Conservation (phyloP, 768 basidiomycete species). For the Xerocomellus intermedius region DNA sequence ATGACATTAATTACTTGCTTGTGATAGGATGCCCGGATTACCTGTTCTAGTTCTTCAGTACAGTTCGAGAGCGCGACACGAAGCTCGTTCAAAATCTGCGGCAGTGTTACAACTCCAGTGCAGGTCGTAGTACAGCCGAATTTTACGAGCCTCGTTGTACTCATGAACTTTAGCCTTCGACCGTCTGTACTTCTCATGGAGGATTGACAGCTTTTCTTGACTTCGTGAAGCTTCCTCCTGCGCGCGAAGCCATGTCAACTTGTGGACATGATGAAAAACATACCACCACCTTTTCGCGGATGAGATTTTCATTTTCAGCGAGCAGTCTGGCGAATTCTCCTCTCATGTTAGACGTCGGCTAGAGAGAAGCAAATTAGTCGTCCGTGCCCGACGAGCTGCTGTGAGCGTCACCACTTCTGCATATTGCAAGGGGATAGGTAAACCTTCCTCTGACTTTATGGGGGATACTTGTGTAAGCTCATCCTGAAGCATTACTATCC, state of each 20-base stretch:
- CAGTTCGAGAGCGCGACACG: slow-evolving; percentile 15
- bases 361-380: slow-evolving; percentile 1
- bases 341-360: slow-evolving; percentile 10
- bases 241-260: background rate
- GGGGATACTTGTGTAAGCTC: background rate
- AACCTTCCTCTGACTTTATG: slow-evolving; percentile 20
- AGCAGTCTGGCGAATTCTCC: slow-evolving; percentile 14
- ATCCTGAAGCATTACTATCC: slow-evolving; percentile 15
- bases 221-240: slow-evolving; percentile 15
- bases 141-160: slow-evolving; percentile 19
- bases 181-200: slow-evolving; percentile 23
- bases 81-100: slow-evolving; percentile 21
- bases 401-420: slow-evolving; percentile 2
- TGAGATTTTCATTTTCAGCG: slow-evolving; percentile 16
- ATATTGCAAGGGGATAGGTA: background rate
- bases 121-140: background rate
- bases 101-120: background rate
- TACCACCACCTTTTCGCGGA: slow-evolving; percentile 12
- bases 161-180: slow-evolving; percentile 17
- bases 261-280: background rate
- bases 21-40: background rate
- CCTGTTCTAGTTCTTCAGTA: slow-evolving; percentile 24
- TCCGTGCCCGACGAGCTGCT: background rate
- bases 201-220: slow-evolving; percentile 3
- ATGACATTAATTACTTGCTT: background rate